Evolutionary conservation across 2,329 filamentous ascomycete genomes (phyloP).

Genomic region (Bimuria novae-zelandiae): DNA sequence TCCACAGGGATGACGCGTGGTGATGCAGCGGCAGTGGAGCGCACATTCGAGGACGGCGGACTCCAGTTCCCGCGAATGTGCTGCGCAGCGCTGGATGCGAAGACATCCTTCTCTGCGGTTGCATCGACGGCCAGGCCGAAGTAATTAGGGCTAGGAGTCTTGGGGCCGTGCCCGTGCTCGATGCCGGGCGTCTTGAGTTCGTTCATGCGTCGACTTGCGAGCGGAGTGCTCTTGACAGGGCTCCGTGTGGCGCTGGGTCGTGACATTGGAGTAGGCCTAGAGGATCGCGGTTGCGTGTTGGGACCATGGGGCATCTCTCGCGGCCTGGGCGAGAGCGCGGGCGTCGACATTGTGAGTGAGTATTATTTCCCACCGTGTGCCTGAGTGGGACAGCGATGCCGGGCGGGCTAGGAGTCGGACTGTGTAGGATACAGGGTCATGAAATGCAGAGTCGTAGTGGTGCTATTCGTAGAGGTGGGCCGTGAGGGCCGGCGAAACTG

Average conservation of each 20-base stretch:
- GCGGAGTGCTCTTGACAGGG: conserved; percentile 29
- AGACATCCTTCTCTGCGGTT: conserved; percentile 56
- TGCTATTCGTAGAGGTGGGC: neutral
- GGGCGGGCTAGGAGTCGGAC: conserved; percentile 14
- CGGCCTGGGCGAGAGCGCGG: conserved; percentile 39
- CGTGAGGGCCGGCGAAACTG: neutral
- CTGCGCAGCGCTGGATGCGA: conserved; percentile 63
- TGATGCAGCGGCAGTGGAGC: conserved; percentile 69
- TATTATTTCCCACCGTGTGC: conserved; percentile 10
- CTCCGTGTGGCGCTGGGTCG: conserved; percentile 33
- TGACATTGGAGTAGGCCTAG: conserved; percentile 36
- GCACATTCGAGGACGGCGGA: conserved; percentile 70
- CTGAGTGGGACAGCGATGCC: conserved; percentile 18
- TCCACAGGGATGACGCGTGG: conserved; percentile 73
- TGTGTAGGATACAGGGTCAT: conserved; percentile 28
- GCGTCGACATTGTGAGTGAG: conserved; percentile 40
- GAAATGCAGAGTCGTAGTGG: conserved; percentile 23
- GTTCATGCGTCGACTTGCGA: conserved; percentile 40
- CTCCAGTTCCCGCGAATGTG: conserved; percentile 76
- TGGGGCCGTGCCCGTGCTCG: conserved; percentile 32
- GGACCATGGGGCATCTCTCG: conserved; percentile 34
- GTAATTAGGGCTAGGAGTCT: conserved; percentile 75
- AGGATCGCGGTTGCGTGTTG: conserved; percentile 30
- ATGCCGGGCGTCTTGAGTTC: conserved; percentile 39
- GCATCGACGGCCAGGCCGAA: conserved; percentile 76